phyloP scores from a whole-genome alignment of 768 basidiomycete genomes.

The Pleurotus tuber-regium region DNA sequence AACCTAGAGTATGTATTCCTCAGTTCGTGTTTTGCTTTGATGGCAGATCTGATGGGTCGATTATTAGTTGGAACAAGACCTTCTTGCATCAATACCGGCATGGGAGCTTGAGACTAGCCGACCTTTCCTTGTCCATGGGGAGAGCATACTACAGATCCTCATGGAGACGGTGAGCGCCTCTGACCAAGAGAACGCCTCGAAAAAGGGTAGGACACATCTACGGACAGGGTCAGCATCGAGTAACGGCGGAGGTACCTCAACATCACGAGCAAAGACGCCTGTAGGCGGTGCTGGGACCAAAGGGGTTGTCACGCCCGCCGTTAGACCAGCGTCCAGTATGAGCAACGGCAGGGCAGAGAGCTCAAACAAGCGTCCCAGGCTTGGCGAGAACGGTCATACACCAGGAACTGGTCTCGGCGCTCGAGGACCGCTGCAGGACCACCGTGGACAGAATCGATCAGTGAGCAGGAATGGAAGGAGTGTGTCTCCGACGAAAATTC shows the following conservation, averaged over 20 bases:
- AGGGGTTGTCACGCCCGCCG: conserved; percentile 61
- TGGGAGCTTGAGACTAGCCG: conserved; percentile 82
- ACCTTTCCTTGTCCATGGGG: conserved; percentile 83
- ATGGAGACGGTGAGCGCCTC: conserved; percentile 67
- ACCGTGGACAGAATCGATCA: conserved; percentile 26
- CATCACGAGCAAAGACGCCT: conserved; percentile 34
- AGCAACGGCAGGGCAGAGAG: conserved; percentile 16
- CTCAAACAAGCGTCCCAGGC: conserved; percentile 62
- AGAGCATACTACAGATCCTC: conserved; percentile 76
- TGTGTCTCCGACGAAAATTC: conserved; percentile 51
- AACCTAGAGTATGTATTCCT: conserved; percentile 73
- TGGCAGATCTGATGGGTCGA: background rate
- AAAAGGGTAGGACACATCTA: conserved; percentile 20
- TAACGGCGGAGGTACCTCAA: conserved; percentile 38
- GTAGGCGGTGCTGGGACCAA: conserved; percentile 19
- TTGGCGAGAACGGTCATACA: conserved; percentile 36
- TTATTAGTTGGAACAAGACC: conserved; percentile 81
- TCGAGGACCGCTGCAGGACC: conserved; percentile 39
- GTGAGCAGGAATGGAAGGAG: conserved; percentile 22
- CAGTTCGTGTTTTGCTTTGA: conserved; percentile 3
- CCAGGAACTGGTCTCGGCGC: conserved; percentile 12
- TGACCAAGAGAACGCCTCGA: conserved; percentile 81
- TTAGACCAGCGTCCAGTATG: conserved; percentile 50
- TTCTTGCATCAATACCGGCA: conserved; percentile 69
- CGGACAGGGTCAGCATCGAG: conserved; percentile 56